A percentile compares a stretch with the other conserved stretches of the same genome.
phyloP scores from a whole-genome alignment of 192 early-diverging fungal genomes.

The Coemansia sp. region DNA sequence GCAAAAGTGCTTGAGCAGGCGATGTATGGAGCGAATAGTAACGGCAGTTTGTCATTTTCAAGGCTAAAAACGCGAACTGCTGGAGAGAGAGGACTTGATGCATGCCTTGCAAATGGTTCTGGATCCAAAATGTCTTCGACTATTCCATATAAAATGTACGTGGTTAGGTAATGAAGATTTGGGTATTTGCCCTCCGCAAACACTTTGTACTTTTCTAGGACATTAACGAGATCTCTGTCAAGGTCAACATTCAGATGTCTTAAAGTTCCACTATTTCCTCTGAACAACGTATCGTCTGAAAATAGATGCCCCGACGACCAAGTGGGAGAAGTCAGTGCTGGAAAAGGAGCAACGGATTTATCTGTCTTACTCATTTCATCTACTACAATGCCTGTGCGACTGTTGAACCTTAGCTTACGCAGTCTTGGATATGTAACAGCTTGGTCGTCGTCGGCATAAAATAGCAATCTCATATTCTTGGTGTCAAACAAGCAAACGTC shows the following conservation, averaged over 20 bases:
- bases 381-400: too few relatives aligned
- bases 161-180: not conserved
- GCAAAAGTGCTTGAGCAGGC: not conserved
- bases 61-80: not conserved
- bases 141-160: not conserved
- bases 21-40: not conserved
- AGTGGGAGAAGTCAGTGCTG: not conserved
- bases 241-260: not conserved
- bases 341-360: not conserved
- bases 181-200: not conserved
- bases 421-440: conserved; percentile 4
- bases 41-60: not conserved
- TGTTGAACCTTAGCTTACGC: not conserved
- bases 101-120: not conserved
- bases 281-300: conserved; percentile 2
- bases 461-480: not conserved
- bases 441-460: not conserved
- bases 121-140: not conserved
- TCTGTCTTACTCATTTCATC: not conserved
- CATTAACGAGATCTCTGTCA: not conserved
- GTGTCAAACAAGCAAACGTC: not conserved
- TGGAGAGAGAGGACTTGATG: not conserved
- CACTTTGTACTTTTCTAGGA: not conserved
- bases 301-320: not conserved
- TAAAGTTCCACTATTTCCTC: not conserved